These are phyloP conservation scores for Podila verticillata DNA, from an alignment of 192 early-diverging fungal genomes.

Conservation along the genomic window DNA sequence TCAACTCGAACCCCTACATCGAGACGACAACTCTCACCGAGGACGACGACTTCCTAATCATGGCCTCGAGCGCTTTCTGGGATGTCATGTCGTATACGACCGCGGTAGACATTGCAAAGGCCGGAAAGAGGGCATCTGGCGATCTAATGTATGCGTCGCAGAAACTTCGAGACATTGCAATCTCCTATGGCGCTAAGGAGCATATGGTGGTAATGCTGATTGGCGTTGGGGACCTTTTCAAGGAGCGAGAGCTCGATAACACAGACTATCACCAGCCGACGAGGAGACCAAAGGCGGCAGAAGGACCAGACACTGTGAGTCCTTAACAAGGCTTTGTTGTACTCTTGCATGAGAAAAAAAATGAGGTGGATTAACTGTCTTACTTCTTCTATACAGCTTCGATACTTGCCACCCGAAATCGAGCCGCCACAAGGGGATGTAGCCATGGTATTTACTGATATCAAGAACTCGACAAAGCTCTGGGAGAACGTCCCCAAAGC, in stretches of 20 bases:
- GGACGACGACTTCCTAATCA: conserved; percentile 83
- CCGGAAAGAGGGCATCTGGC: conserved; percentile 63
- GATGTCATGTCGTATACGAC: conserved; percentile 81
- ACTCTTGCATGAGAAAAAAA: too few species aligned
- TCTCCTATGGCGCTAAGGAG: conserved; percentile 80
- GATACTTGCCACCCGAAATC: conserved; percentile 74
- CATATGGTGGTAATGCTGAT: conserved; percentile 91
- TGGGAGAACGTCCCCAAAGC: conserved; percentile 88
- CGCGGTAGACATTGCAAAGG: conserved; percentile 86
- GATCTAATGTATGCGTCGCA: conserved; percentile 81
- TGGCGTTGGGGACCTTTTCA: conserved; percentile 83
- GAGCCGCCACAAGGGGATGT: conserved; percentile 84
- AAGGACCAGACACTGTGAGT: conserved; percentile 65
- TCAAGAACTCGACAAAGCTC: conserved; percentile 92
- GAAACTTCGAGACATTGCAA: conserved; percentile 87
- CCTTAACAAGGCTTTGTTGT: background rate
- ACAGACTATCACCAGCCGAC: conserved; percentile 35
- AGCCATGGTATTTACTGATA: conserved; percentile 92
- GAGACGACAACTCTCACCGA: conserved; percentile 76
- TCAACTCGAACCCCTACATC: conserved; percentile 88
- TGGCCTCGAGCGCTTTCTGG: conserved; percentile 81
- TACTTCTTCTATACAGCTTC: conserved; percentile 9
- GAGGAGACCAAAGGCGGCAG: conserved; percentile 57
- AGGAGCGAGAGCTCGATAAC: conserved; percentile 37
- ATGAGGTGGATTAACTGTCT: background rate